Conservation (phyloP, 169 alveolate genomes). For the Plasmodium gaboni region DNA sequence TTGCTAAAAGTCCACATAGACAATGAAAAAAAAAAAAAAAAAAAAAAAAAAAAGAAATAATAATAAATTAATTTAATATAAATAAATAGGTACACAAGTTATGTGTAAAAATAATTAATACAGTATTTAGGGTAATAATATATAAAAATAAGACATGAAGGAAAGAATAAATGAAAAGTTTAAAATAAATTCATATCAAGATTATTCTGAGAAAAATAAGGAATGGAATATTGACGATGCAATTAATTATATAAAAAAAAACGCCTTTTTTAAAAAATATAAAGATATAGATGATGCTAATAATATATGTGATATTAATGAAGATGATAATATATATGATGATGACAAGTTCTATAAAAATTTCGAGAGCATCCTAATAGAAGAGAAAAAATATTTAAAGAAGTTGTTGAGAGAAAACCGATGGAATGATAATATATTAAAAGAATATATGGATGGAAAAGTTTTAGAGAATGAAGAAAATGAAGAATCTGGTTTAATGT, state of each 20-base stretch:
- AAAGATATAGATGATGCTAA: not conserved
- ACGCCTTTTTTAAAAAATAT: slow-evolving; percentile 27
- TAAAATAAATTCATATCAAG: slow-evolving; percentile 56
- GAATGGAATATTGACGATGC: slow-evolving; percentile 33
- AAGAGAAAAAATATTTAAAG: slow-evolving; percentile 5
- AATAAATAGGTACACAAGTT: not conserved
- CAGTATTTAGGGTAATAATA: too few relatives aligned
- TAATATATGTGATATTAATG: not conserved
- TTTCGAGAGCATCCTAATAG: not conserved
- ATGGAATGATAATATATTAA: not conserved
- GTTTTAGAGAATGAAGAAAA: not conserved
- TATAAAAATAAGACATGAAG: slow-evolving; percentile 16
- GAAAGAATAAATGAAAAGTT: slow-evolving; percentile 29
- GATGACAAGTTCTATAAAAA: not conserved
- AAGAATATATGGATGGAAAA: too few relatives aligned
- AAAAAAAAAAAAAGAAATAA: not conserved
- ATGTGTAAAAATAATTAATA: too few relatives aligned
- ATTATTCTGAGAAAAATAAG: slow-evolving; percentile 23
- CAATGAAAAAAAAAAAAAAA: not conserved
- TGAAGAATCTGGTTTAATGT: slow-evolving; percentile 55
- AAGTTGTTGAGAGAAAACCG: not conserved
- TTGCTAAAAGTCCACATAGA: too few relatives aligned
- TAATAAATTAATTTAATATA: not conserved
- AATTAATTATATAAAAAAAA: slow-evolving; percentile 22
- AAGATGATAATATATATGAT: not conserved